These are phyloP conservation scores for Fomitopsis pulvina DNA, from an alignment of 768 basidiomycete species.

Conservation along the genomic window DNA sequence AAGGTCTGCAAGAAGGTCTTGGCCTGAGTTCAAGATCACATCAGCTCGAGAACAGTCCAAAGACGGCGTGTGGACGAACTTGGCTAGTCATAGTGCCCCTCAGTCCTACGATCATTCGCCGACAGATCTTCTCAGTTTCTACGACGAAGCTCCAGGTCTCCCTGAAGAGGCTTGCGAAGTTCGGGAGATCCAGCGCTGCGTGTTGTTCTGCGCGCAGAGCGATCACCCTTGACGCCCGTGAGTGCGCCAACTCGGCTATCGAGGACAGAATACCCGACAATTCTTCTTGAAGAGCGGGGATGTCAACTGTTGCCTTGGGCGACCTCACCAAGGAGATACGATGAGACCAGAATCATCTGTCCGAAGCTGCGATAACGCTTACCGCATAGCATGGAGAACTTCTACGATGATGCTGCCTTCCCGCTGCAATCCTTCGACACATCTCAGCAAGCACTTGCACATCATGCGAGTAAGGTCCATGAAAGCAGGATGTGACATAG, in stretches of 20 bases:
- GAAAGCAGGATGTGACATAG: constrained; percentile 66
- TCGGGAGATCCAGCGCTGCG: constrained; percentile 57
- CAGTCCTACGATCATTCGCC: constrained; percentile 89
- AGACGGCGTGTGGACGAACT: constrained; percentile 36
- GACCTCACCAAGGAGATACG: constrained; percentile 25
- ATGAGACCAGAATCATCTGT: not conserved
- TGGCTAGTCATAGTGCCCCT: constrained; percentile 82
- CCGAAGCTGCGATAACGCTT: constrained; percentile 13
- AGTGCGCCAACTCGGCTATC: constrained; percentile 80
- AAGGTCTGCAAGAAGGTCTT: constrained; percentile 83
- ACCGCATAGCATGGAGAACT: constrained; percentile 46
- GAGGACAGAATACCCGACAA: constrained; percentile 72
- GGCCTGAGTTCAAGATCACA: constrained; percentile 42
- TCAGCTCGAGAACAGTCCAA: not conserved
- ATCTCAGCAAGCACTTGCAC: constrained; percentile 55
- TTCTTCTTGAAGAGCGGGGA: constrained; percentile 52
- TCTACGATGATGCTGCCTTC: constrained; percentile 54
- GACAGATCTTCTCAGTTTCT: constrained; percentile 76
- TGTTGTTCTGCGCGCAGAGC: constrained; percentile 74
- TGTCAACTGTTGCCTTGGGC: constrained; percentile 31
- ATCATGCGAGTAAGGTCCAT: constrained; percentile 51
- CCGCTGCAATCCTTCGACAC: constrained; percentile 59
- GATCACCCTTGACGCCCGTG: constrained; percentile 74
- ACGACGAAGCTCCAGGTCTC: constrained; percentile 89
- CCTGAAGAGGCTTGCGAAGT: constrained; percentile 79